These are phyloP conservation scores for Vickermania ingenoplastis DNA, from an alignment of 208 protist species.

Conservation along the genomic window DNA sequence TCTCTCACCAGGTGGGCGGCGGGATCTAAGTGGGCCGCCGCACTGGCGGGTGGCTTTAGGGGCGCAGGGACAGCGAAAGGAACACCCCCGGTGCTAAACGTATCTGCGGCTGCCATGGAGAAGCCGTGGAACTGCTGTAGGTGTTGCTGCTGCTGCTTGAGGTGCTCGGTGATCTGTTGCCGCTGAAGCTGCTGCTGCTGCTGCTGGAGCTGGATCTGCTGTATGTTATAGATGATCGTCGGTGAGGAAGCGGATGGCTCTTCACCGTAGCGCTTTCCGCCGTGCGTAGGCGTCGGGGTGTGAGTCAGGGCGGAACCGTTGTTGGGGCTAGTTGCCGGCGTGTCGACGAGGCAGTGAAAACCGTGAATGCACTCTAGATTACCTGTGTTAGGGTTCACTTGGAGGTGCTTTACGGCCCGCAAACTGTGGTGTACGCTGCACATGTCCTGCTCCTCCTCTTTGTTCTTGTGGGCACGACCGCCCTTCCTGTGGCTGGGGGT, in stretches of 20 bases:
- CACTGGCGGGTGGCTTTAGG: too few relatives aligned
- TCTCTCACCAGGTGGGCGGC: too few relatives aligned
- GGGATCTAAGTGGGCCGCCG: too few relatives aligned
- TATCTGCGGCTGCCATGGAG: neutral
- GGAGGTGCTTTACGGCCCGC: slow-evolving; percentile 77
- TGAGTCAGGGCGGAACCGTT: neutral
- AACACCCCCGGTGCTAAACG: too few relatives aligned
- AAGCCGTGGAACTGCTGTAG: neutral
- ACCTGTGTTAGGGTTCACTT: slow-evolving; percentile 52
- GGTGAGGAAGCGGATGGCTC: slow-evolving; percentile 4
- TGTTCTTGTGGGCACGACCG: slow-evolving; percentile 32
- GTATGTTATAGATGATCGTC: neutral
- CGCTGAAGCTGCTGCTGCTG: neutral
- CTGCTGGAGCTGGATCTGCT: neutral
- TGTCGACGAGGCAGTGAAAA: slow-evolving; percentile 83
- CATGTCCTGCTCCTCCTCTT: slow-evolving; percentile 72
- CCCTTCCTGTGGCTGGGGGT: slow-evolving; percentile 2
- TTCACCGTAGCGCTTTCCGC: neutral
- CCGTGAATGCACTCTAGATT: slow-evolving; percentile 78
- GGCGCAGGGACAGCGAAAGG: too few relatives aligned
- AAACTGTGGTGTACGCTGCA: slow-evolving; percentile 76
- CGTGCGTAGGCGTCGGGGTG: neutral
- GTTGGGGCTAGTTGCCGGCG: slow-evolving; percentile 10
- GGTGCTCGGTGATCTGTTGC: neutral
- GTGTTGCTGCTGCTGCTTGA: neutral